Evolutionary conservation across 106 monocot species (phyloP).

Genomic region (Dendrobium catenatum): DNA sequence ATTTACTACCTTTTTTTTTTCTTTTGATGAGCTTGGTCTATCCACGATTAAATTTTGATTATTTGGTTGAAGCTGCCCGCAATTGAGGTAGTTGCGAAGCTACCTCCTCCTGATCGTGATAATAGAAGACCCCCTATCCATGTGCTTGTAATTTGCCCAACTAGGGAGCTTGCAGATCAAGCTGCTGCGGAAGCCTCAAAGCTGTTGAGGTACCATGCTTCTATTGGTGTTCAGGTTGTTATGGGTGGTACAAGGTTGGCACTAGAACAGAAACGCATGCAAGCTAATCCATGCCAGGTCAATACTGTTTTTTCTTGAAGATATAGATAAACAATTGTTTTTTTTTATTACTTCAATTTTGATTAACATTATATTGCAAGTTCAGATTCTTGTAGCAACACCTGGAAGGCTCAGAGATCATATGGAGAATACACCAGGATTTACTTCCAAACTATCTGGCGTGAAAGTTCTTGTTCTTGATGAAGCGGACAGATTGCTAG

Average conservation of each 20-base stretch:
- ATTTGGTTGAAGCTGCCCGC: conserved; percentile 64
- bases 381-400: conserved; percentile 89
- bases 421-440: conserved; percentile 91
- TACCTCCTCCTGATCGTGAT: conserved; percentile 69
- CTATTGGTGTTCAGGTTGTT: conserved; percentile 86
- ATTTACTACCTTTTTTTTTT: not conserved
- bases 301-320: not conserved
- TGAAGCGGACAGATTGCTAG: conserved; percentile 74
- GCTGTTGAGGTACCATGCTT: conserved; percentile 72
- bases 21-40: not conserved
- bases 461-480: conserved; percentile 85
- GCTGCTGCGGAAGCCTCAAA: conserved; percentile 67
- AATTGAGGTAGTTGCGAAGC: conserved; percentile 73
- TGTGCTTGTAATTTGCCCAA: conserved; percentile 91
- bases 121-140: conserved; percentile 66
- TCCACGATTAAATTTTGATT: not conserved
- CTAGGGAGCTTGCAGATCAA: conserved; percentile 94
- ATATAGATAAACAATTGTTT: not conserved
- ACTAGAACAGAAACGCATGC: conserved; percentile 84
- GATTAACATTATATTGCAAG: not conserved
- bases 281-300: conserved; percentile 91
- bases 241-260: conserved; percentile 89
- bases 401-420: conserved; percentile 97
- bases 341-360: not conserved
- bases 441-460: conserved; percentile 57